Percentiles rank a stretch among this genome's conserved stretches.
phyloP scores from a whole-genome alignment of 176 grass and related monocot species.

The Hsuehochloa calcarea region DNA sequence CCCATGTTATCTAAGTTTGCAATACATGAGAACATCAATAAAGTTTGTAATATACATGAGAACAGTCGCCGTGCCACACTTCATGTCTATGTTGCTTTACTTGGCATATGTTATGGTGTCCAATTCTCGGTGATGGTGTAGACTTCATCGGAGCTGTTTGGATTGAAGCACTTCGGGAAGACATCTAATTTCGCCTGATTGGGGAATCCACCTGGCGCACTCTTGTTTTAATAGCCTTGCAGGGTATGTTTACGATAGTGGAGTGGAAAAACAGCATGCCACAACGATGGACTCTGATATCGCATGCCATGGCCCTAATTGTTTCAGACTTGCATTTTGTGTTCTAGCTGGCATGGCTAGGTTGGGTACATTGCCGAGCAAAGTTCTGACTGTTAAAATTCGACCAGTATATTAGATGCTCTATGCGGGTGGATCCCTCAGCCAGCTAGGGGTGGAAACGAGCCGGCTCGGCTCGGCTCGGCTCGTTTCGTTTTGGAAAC shows the following conservation, averaged over 20 bases:
- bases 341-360: slow-evolving; percentile 61
- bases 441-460: too few species aligned
- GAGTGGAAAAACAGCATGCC: slow-evolving; percentile 56
- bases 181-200: slow-evolving; percentile 77
- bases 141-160: slow-evolving; percentile 83
- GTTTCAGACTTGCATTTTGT: slow-evolving; percentile 74
- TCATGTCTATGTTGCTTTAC: slow-evolving; percentile 47
- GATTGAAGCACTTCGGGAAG: slow-evolving; percentile 84
- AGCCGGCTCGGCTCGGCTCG: too few species aligned
- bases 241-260: slow-evolving; percentile 74
- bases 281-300: slow-evolving; percentile 20
- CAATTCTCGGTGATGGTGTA: slow-evolving; percentile 78
- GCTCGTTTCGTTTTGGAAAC: too few species aligned
- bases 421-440: slow-evolving; percentile 81
- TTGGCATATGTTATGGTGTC: slow-evolving; percentile 72
- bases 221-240: slow-evolving; percentile 80
- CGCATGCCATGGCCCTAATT: slow-evolving; percentile 77
- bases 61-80: slow-evolving; percentile 45
- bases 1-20: too few species aligned
- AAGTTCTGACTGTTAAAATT: slow-evolving; percentile 67
- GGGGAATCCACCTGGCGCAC: slow-evolving; percentile 68
- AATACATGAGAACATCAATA: not conserved
- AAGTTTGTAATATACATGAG: too few species aligned
- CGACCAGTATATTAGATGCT: slow-evolving; percentile 88
- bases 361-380: slow-evolving; percentile 74